phyloP scores from a whole-genome alignment of 2,329 filamentous ascomycete species.

The Phialophora verrucosa region DNA sequence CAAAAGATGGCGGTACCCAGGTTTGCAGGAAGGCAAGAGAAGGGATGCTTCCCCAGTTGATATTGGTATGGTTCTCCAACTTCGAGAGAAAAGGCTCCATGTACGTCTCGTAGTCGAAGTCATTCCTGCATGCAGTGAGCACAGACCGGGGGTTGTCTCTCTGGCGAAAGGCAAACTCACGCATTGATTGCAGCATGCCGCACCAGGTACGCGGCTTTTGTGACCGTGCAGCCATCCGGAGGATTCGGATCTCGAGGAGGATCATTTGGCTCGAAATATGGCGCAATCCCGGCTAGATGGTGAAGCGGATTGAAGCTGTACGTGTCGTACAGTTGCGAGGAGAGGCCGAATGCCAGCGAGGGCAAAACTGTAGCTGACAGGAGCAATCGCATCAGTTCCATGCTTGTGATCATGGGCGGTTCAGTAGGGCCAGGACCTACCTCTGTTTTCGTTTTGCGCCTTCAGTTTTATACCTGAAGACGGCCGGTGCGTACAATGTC shows the following conservation, averaged over 20 bases:
- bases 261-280: constrained; percentile 63
- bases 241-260: constrained; percentile 52
- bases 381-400: background rate
- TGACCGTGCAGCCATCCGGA: constrained; percentile 59
- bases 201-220: constrained; percentile 61
- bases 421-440: background rate
- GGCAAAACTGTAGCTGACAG: background rate
- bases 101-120: constrained; percentile 64
- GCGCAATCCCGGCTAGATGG: constrained; percentile 62
- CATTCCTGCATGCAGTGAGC: constrained; percentile 48
- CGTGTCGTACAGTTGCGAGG: constrained; percentile 20
- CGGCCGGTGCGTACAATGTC: background rate
- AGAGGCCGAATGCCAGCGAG: constrained; percentile 5
- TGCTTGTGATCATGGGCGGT: background rate
- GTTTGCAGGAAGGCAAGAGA: constrained; percentile 61
- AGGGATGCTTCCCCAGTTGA: constrained; percentile 62
- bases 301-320: constrained; percentile 59
- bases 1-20: constrained; percentile 64
- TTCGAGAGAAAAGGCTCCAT: constrained; percentile 65
- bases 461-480: background rate
- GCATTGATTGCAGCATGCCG: constrained; percentile 67
- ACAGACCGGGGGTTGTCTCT: background rate
- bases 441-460: background rate
- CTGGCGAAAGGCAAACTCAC: background rate
- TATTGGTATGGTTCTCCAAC: constrained; percentile 61